Evolutionary conservation across 2,329 filamentous ascomycete species (phyloP).

Genomic region (Fusarium tjaetaba): DNA sequence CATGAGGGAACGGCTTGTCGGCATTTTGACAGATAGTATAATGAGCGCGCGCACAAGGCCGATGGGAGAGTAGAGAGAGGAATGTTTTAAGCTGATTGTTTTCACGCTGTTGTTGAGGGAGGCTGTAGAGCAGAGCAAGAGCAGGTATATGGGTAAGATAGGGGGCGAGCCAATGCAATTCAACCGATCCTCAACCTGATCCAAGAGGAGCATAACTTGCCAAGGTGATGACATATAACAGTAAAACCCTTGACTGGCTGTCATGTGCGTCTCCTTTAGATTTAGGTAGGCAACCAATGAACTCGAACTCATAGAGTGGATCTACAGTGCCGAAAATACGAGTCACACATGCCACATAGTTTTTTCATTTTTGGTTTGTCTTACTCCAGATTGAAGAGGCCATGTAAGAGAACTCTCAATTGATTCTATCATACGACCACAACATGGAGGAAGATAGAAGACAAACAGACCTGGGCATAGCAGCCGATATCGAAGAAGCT

Average conservation of each 20-base stretch:
- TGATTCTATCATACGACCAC: neutral
- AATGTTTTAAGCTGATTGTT: conserved; percentile 40
- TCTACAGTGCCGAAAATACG: conserved; percentile 33
- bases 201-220: conserved; percentile 6
- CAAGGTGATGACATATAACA: conserved; percentile 21
- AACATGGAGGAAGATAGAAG: conserved; percentile 81
- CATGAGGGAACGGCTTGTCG: conserved; percentile 49
- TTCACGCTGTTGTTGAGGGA: conserved; percentile 32
- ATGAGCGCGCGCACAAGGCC: conserved; percentile 38
- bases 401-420: neutral
- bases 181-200: conserved; percentile 31
- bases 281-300: conserved; percentile 24
- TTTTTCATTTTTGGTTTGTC: conserved; percentile 11
- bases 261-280: conserved; percentile 15
- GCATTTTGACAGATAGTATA: conserved; percentile 43
- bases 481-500: conserved; percentile 69
- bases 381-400: neutral
- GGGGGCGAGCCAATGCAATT: conserved; percentile 48
- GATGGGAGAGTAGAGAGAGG: conserved; percentile 37
- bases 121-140: conserved; percentile 36
- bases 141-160: conserved; percentile 43
- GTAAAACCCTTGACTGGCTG: neutral
- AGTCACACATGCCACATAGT: conserved; percentile 33
- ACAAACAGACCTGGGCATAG: conserved; percentile 75
- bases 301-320: conserved; percentile 27